Base-by-base conservation (phyloP, 2,329 filamentous ascomycete species). In the Pezicula rhizophila region DNA sequence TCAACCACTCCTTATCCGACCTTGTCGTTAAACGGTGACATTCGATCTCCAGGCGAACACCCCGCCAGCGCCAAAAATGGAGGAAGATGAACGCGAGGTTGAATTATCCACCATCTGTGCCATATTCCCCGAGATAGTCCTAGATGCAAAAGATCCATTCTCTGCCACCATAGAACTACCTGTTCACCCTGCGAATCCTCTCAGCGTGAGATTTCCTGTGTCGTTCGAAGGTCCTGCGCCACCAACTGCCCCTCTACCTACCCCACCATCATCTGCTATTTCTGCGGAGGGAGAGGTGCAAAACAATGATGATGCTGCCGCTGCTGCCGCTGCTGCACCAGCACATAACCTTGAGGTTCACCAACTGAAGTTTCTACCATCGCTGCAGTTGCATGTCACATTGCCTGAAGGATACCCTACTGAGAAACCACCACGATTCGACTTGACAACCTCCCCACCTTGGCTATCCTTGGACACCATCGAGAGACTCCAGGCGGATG, bases 101-200 rank as follows among this genome's bases (percentile, higher is more conserved):
- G 82, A 86, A 69, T 70, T 86, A 47, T 75, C 73, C 58, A 76
- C 80, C 12, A 73, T 86, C 48, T 68, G 73, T 48, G 79, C 81
- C 53, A 86, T 87, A 58, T 87, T 77, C 55, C 82, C 82, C n/a
- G 83, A 86, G 64, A 76, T 86, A 12, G 70, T 70, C 26, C 65
- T 68, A 8, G 62, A 72, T 17, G 63, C 70, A 41, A 60, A 69
- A 6, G 57, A 71, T 28, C 69, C 68, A 7, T 75, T 83, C 60
- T 69, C 70, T 39, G 58, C 58, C 7, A 58, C 57, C n/a, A 72
- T 85, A 49, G 76, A 81, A 40, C 65, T 85, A 15, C 77, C 79
- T 3, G 75, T 84, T 37, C 72, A 74, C 53, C 76, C 81, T 10
- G 67, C 66, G 31, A 69, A 72, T 38, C 71, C 78, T 8, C 70